Evolutionary conservation across 2,329 filamentous ascomycete species (phyloP), one percentile per base, ranked within the genome.

Genomic region (Bipolaris bicolor): DNA sequence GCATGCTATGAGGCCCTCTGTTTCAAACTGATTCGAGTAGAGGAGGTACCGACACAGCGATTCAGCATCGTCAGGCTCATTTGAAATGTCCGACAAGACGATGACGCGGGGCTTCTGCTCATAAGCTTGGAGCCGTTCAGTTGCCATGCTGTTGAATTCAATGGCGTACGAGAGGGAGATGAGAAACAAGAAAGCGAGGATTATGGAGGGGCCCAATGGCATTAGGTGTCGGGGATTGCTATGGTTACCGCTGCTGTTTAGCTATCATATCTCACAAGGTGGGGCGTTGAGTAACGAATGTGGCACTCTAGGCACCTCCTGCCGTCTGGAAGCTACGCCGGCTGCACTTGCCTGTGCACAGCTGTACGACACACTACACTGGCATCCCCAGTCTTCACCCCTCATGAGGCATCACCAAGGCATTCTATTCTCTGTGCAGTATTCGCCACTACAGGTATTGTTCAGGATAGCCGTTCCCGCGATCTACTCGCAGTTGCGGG

Each of bases 51-150:
- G 66, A 26, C 72, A 72, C 37, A 78, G 61, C 5, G 74, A 76
- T 52, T 77, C 71, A 2, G 74, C 71, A 62, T 77, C 76, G 55
- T 77, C 76, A 3, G 76, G 75, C 43, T 78, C 76, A 39, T 77
- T 77, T 6, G 70, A 74, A 22, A 78, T 77, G 50, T 78, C 76
- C 1, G 75, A 71, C n/a, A 77, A 57, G 55, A 78, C 73, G 64
- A 78, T 74, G 15, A 78, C 70, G 58, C 76, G 73, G 52, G 74
- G 75, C 51, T 77, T 78, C n/a, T 61, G 65, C 29, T 67, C 48
- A 52, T 66, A 71, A 1, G 58, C 65, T 39, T 73, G 72, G 6
- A 74, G 67, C 20, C 52, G 65, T 20, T 62, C 37, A n/a, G 67
- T 59, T 9, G 71, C 60, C 72, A 74, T 74, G 20, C 20, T 57